phyloP scores from a whole-genome alignment of 2,329 filamentous ascomycete species.

The Microcyclospora tardicrescens region DNA sequence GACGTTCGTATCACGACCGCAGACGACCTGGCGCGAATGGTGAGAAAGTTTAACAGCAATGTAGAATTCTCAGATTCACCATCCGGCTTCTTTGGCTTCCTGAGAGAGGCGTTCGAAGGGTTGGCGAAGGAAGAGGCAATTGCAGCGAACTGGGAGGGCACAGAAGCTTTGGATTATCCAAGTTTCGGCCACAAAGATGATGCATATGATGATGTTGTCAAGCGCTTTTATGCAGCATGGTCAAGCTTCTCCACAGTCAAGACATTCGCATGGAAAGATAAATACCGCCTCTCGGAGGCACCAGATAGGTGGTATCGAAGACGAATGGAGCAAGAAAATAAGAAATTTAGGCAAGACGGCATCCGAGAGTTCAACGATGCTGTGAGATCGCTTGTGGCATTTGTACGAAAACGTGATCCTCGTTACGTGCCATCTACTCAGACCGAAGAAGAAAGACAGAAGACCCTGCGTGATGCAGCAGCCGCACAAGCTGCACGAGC shows the following conservation, averaged over 20 bases:
- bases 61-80: slow-evolving; percentile 71
- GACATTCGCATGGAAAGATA: slow-evolving; percentile 79
- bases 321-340: slow-evolving; percentile 92
- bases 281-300: slow-evolving; percentile 69
- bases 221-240: slow-evolving; percentile 73
- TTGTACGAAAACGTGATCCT: slow-evolving; percentile 83
- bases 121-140: slow-evolving; percentile 68
- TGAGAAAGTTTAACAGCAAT: slow-evolving; percentile 65
- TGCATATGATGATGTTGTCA: slow-evolving; percentile 61
- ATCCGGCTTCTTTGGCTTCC: slow-evolving; percentile 71
- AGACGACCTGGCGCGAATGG: slow-evolving; percentile 63
- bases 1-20: slow-evolving; percentile 66
- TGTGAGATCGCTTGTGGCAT: slow-evolving; percentile 71
- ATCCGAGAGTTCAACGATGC: slow-evolving; percentile 85
- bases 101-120: slow-evolving; percentile 64
- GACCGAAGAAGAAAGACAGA: slow-evolving; percentile 68
- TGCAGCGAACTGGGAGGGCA: slow-evolving; percentile 56
- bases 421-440: slow-evolving; percentile 66
- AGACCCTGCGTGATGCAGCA: slow-evolving; percentile 61
- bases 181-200: slow-evolving; percentile 70
- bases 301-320: slow-evolving; percentile 73
- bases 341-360: slow-evolving; percentile 66
- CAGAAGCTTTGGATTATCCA: slow-evolving; percentile 56
- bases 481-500: slow-evolving; percentile 74
- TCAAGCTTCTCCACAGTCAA: slow-evolving; percentile 70